These are phyloP conservation scores for Pythium dissotocum DNA, from an alignment of 352 stramenopile species.

Conservation along the genomic window DNA sequence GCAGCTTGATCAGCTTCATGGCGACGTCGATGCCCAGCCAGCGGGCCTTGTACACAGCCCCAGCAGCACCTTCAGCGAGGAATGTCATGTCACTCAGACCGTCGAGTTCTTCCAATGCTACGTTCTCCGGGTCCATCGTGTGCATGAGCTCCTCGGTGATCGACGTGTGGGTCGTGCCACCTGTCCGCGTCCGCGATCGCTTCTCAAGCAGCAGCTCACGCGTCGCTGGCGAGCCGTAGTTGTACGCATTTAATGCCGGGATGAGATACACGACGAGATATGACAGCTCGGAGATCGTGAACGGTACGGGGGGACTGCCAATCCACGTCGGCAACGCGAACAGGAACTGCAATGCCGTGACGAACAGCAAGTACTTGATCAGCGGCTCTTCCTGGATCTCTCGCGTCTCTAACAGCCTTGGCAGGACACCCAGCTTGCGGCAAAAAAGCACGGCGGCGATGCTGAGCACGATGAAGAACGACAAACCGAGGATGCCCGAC, in stretches of 20 bases:
- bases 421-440: conserved; percentile 17
- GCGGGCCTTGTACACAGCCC: conserved; percentile 64
- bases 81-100: conserved; percentile 56
- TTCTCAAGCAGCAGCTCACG: conserved; percentile 27
- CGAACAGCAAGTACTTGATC: conserved; percentile 49
- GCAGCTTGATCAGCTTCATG: conserved; percentile 75
- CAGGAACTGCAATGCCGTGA: conserved; percentile 47
- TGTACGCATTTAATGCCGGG: conserved; percentile 54
- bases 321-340: conserved; percentile 49
- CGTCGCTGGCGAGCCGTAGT: conserved; percentile 37
- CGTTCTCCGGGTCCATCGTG: conserved; percentile 43
- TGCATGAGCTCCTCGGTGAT: conserved; percentile 42
- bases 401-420: background rate
- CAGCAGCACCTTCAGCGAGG: conserved; percentile 61
- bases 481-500: conserved; percentile 32
- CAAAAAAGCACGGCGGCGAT: conserved; percentile 28
- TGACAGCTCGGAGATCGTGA: conserved; percentile 36
- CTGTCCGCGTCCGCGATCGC: conserved; percentile 21
- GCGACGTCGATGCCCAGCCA: conserved; percentile 74
- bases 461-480: conserved; percentile 30
- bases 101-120: conserved; percentile 58
- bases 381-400: conserved; percentile 41
- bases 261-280: conserved; percentile 47
- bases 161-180: conserved; percentile 29
- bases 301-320: conserved; percentile 26